Evolutionary conservation across 176 grass and related monocot species (phyloP).

Genomic region (Carex pumila): DNA sequence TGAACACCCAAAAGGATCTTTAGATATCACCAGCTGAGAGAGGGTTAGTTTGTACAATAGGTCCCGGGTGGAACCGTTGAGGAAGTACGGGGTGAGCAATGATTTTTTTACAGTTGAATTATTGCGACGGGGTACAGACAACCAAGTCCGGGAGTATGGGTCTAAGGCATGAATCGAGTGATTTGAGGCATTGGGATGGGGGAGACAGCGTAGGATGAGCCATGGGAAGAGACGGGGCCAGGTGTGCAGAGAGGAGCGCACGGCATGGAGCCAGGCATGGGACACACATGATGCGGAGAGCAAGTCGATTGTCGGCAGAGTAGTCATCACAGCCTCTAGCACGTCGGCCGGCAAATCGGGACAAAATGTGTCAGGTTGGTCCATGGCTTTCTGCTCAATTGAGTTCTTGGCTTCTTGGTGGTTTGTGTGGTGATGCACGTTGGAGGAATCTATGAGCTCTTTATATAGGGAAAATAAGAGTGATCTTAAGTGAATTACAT

Average conservation of each 20-base stretch:
- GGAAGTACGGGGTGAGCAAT: background rate
- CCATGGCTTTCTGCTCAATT: background rate
- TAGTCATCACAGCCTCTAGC: slow-evolving; percentile 58
- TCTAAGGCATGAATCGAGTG: slow-evolving; percentile 28
- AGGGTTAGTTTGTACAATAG: background rate
- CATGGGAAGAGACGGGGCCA: slow-evolving; percentile 43
- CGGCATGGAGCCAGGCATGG: slow-evolving; percentile 60
- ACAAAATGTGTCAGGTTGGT: background rate
- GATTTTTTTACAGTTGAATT: slow-evolving; percentile 25
- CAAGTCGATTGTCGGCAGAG: slow-evolving; percentile 47
- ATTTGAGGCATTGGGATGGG: background rate
- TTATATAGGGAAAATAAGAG: background rate
- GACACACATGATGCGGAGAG: slow-evolving; percentile 45
- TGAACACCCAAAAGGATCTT: slow-evolving; percentile 39
- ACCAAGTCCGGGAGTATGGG: slow-evolving; percentile 52
- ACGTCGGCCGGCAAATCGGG: slow-evolving; percentile 56
- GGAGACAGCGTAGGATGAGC: slow-evolving; percentile 44
- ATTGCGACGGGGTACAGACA: slow-evolving; percentile 24
- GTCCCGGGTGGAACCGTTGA: background rate
- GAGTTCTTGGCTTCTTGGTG: background rate
- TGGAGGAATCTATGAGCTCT: background rate
- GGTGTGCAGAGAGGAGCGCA: slow-evolving; percentile 42
- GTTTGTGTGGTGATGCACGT: background rate
- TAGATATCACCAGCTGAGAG: slow-evolving; percentile 31
- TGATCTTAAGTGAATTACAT: background rate